Percentiles rank a stretch among this genome's conserved stretches.
Conservation (phyloP, 257 asterid species). For the Knoxia roxburghii region DNA sequence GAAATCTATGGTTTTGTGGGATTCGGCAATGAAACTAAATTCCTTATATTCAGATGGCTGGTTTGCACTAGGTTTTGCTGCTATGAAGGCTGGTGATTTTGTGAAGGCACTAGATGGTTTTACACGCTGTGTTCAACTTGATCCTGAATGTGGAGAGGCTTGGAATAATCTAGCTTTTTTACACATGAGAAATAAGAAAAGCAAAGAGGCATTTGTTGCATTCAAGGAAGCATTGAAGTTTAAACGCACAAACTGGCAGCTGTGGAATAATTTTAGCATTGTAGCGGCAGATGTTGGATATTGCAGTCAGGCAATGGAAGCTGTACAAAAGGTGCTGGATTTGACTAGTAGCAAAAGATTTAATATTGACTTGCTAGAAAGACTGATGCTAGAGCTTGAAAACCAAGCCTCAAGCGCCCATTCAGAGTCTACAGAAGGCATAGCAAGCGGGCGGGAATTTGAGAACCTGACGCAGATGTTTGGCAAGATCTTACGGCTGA, state of each 20-base stretch:
- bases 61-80: constrained; percentile 96
- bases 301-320: constrained; percentile 74
- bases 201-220: constrained; percentile 83
- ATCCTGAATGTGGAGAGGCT: constrained; percentile 97
- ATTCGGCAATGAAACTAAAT: constrained; percentile 82
- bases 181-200: constrained; percentile 77
- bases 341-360: constrained; percentile 53
- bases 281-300: constrained; percentile 85
- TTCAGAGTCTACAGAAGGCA: constrained; percentile 28
- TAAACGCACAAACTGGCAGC: constrained; percentile 93
- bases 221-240: constrained; percentile 88
- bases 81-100: constrained; percentile 70
- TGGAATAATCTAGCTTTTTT: constrained; percentile 95
- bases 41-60: constrained; percentile 90
- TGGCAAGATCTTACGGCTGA: constrained; percentile 55
- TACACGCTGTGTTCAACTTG: constrained; percentile 84
- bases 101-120: constrained; percentile 87
- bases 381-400: constrained; percentile 60
- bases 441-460: constrained; percentile 43
- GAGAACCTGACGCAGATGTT: constrained; percentile 50
- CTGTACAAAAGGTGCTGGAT: constrained; percentile 61
- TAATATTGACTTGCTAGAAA: constrained; percentile 51
- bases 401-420: constrained; percentile 24
- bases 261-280: constrained; percentile 93
- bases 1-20: constrained; percentile 74